phyloP scores from a whole-genome alignment of 1,284 basidiomycete genomes.

The Neolentinus lepideus region DNA sequence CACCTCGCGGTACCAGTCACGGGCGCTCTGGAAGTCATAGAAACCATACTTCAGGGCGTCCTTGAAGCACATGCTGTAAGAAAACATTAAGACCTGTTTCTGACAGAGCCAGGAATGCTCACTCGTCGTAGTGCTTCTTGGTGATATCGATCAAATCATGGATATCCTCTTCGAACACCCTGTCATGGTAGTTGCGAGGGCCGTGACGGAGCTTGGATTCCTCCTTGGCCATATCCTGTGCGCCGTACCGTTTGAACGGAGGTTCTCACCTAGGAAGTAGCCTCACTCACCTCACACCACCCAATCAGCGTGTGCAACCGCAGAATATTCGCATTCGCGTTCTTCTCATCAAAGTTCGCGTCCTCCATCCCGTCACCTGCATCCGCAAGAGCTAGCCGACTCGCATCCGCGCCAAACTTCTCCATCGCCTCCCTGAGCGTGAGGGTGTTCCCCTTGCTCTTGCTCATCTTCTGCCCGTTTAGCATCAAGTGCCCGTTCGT shows the following conservation, averaged over 20 bases:
- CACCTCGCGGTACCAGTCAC: conserved; percentile 97
- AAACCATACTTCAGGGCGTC: conserved; percentile 94
- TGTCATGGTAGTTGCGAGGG: conserved; percentile 72
- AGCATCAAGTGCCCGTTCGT: conserved; percentile 97
- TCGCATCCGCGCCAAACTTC: conserved; percentile 93
- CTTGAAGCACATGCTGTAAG: conserved; percentile 83
- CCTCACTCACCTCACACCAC: conserved; percentile 78
- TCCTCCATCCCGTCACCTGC: conserved; percentile 98
- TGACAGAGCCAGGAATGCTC: conserved; percentile 24
- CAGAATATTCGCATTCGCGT: conserved; percentile 96
- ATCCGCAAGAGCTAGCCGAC: conserved; percentile 89
- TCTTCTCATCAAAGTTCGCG: conserved; percentile 98
- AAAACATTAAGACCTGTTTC: conserved; percentile 5
- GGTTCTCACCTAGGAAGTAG: neutral
- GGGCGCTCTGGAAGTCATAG: conserved; percentile 89
- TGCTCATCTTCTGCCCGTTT: conserved; percentile 99
- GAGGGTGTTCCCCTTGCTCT: conserved; percentile 89
- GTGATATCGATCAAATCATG: conserved; percentile 80
- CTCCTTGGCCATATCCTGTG: conserved; percentile 70
- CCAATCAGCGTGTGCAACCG: conserved; percentile 86
- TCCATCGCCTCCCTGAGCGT: conserved; percentile 72
- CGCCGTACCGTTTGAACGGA: neutral
- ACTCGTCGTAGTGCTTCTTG: conserved; percentile 77
- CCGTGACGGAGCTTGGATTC: conserved; percentile 68
- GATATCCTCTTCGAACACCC: conserved; percentile 89